Base-by-base conservation (phyloP, 2,329 filamentous ascomycete genomes). In the Sporothrix mexicana region DNA sequence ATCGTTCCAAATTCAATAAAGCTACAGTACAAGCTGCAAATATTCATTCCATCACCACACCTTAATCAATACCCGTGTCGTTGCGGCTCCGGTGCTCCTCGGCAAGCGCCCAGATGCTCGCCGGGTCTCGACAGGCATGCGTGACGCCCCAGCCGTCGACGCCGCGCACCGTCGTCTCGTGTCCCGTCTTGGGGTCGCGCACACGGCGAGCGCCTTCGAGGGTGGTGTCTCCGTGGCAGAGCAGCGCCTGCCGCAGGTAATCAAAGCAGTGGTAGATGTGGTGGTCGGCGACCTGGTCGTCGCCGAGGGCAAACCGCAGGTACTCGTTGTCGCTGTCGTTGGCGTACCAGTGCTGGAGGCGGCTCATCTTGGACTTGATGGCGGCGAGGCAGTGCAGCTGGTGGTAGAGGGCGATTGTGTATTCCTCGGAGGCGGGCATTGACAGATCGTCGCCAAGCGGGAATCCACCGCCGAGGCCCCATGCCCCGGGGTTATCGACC, bases 261-360 rank as follows among this genome's bases (percentile, higher is more conserved):
- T 77, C 76, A 53, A 77, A 74, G 55, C 76, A 77, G 71, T 77
- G 76, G 62, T 74, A 74, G 20, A 77, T 73, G 55, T 77, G 76
- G 6, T 74, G 45, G 45, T 74, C 74, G 17, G 72, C 30, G 13
- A 76, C 68, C 13, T 73, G 70, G 51, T 74, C 72, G 13, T 76
- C 71, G 41, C 71, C 66, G 17, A 76, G 61, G 13, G 73, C 74
- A 47, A 75, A 76, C 8, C n/a, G 61, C 2, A 76, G 61, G 69
- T 76, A 76, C 57, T 76, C 74, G 61, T 76, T 75, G 45, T 76
- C 75, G 71, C 55, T 74, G 55, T 71, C 66, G n/a, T 67, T 72
- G 3, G 69, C 41, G 71, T 74, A 76, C 74, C 74, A 76, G 61
- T 73, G 70, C 62, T 74, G 74, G 6, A 76, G 67, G 2, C 70